Conservation (phyloP, 257 asterid species). For the Forsythia viridissima region DNA sequence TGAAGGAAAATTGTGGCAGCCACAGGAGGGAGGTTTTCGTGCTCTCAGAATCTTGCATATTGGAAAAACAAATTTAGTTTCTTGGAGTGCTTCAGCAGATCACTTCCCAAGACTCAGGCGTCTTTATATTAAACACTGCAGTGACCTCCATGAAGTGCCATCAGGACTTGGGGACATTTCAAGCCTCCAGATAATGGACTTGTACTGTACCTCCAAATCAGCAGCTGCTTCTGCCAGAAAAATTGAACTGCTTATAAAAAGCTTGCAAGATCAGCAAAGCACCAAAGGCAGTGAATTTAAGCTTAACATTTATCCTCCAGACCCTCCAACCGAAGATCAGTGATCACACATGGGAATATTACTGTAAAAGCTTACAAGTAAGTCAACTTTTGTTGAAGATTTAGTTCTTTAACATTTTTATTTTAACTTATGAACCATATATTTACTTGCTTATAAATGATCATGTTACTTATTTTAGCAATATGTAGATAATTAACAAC, state of each 20-base stretch:
- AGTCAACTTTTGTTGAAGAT: not conserved
- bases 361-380: not conserved
- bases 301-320: conserved; percentile 53
- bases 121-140: conserved; percentile 39
- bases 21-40: conserved; percentile 48
- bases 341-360: conserved; percentile 5
- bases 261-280: conserved; percentile 10
- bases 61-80: conserved; percentile 44
- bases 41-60: conserved; percentile 30
- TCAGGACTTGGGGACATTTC: conserved; percentile 38
- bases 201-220: conserved; percentile 30
- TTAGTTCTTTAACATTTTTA: not conserved
- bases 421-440: not conserved
- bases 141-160: conserved; percentile 34
- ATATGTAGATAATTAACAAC: too few species aligned
- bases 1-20: conserved; percentile 42
- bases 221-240: conserved; percentile 41
- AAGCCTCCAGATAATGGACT: conserved; percentile 40
- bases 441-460: not conserved
- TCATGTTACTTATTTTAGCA: not conserved
- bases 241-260: conserved; percentile 27
- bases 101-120: conserved; percentile 45
- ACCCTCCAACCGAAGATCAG: conserved; percentile 18
- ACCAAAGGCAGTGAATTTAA: conserved; percentile 28
- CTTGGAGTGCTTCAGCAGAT: conserved; percentile 41